A percentile compares a stretch with the other conserved stretches of the same genome.
phyloP scores from a whole-genome alignment of 306 rosid species.

The Ammopiptanthus mongolicus region DNA sequence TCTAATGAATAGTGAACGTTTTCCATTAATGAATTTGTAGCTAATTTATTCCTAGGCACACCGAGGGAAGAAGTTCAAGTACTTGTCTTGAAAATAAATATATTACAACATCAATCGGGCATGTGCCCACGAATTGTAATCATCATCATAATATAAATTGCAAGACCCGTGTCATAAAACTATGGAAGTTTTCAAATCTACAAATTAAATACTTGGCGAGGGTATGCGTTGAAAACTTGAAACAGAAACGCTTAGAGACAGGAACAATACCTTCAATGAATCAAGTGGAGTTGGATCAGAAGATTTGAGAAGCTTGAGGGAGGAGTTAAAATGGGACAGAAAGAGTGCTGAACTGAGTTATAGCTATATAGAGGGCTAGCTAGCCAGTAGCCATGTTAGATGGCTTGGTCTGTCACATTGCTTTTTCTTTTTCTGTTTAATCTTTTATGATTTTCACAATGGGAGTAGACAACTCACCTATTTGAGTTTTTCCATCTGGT shows the following conservation, averaged over 20 bases:
- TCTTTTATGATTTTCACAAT: slow-evolving; percentile 21
- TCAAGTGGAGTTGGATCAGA: neutral
- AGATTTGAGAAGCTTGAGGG: slow-evolving; percentile 27
- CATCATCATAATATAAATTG: neutral
- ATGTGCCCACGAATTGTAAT: neutral
- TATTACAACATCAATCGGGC: neutral
- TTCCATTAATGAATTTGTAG: neutral
- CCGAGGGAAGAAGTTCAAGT: neutral
- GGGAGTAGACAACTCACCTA: slow-evolving; percentile 64
- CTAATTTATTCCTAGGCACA: neutral
- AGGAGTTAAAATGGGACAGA: slow-evolving; percentile 28
- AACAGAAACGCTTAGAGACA: neutral
- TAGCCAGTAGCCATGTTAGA: slow-evolving; percentile 26
- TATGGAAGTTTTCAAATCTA: neutral
- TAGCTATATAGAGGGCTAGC: slow-evolving; percentile 35
- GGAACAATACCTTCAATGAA: slow-evolving; percentile 31
- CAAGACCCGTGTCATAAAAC: neutral
- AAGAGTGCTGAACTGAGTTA: slow-evolving; percentile 6
- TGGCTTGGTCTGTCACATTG: slow-evolving; percentile 39
- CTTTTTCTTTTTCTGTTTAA: slow-evolving; percentile 32
- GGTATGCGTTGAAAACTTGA: neutral
- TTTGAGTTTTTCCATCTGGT: slow-evolving; percentile 44
- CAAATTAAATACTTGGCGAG: neutral
- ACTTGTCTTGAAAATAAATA: neutral
- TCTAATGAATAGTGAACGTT: neutral